Conservation (phyloP, 768 basidiomycete species). For the Leccinum broughii region DNA sequence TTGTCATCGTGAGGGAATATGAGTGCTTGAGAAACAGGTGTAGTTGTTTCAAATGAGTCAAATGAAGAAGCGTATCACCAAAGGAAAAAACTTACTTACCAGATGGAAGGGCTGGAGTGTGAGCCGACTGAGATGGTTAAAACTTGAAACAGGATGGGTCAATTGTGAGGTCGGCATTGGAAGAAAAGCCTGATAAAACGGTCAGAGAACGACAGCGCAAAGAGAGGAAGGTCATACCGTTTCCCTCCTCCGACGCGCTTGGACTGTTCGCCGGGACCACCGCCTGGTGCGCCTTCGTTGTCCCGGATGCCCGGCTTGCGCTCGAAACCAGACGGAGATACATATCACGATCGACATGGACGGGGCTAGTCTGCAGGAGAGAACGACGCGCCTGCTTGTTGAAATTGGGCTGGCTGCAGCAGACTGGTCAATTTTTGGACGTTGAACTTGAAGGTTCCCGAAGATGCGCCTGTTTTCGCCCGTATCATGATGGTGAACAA, state of each 20-base stretch:
- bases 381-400: slow-evolving; percentile 9
- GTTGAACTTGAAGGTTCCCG: not conserved
- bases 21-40: slow-evolving; percentile 43
- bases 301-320: slow-evolving; percentile 18
- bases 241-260: slow-evolving; percentile 25
- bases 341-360: slow-evolving; percentile 16
- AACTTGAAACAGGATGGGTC: slow-evolving; percentile 38
- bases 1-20: slow-evolving; percentile 46
- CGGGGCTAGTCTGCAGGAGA: not conserved
- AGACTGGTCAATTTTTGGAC: no score
- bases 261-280: slow-evolving; percentile 18
- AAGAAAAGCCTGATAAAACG: slow-evolving; percentile 40
- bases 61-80: not conserved
- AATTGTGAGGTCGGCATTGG: slow-evolving; percentile 41
- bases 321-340: slow-evolving; percentile 21
- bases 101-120: slow-evolving; percentile 45
- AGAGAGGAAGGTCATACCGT: slow-evolving; percentile 14
- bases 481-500: slow-evolving; percentile 10
- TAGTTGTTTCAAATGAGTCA: slow-evolving; percentile 25
- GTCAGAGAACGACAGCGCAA: not conserved
- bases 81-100: slow-evolving; percentile 33
- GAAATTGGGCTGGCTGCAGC: no score
- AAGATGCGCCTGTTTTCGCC: slow-evolving; percentile 17
- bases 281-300: slow-evolving; percentile 11
- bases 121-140: slow-evolving; percentile 38